Conservation (phyloP, 768 basidiomycete species). For the Macrolepiota fuliginosa region DNA sequence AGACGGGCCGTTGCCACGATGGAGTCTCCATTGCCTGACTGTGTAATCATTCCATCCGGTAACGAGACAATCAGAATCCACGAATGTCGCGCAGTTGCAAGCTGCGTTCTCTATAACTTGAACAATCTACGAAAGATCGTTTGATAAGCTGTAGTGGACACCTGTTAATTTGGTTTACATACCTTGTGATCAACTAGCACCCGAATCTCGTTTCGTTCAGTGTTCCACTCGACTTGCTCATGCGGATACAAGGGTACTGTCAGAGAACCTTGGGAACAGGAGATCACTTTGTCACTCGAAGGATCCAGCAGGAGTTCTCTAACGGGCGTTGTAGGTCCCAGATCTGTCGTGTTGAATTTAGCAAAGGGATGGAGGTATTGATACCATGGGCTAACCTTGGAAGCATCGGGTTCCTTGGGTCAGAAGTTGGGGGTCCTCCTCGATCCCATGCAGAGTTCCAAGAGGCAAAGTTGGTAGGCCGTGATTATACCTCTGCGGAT, state of each 20-base stretch:
- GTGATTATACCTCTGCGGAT: conserved; percentile 72
- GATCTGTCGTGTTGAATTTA: conserved; percentile 30
- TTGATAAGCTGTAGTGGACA: neutral
- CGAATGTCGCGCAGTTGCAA: conserved; percentile 75
- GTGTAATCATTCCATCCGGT: conserved; percentile 81
- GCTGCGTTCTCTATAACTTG: conserved; percentile 76
- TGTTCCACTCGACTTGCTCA: conserved; percentile 71
- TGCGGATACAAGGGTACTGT: conserved; percentile 58
- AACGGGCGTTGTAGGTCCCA: conserved; percentile 46
- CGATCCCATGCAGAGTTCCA: conserved; percentile 70
- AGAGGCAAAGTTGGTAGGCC: conserved; percentile 73
- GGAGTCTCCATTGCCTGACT: conserved; percentile 79
- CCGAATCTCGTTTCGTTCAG: conserved; percentile 53
- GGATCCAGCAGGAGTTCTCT: conserved; percentile 54
- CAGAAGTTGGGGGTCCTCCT: conserved; percentile 78
- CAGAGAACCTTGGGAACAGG: conserved; percentile 58
- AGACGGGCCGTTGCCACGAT: conserved; percentile 29
- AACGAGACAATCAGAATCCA: conserved; percentile 68
- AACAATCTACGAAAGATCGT: conserved; percentile 44
- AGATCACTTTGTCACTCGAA: conserved; percentile 55
- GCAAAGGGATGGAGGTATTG: neutral
- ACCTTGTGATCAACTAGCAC: conserved; percentile 65
- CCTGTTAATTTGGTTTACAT: neutral
- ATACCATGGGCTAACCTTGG: conserved; percentile 41
- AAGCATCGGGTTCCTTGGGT: conserved; percentile 53